Conservation (phyloP, 352 stramenopile genomes). For the Blastocystis sp. region DNA sequence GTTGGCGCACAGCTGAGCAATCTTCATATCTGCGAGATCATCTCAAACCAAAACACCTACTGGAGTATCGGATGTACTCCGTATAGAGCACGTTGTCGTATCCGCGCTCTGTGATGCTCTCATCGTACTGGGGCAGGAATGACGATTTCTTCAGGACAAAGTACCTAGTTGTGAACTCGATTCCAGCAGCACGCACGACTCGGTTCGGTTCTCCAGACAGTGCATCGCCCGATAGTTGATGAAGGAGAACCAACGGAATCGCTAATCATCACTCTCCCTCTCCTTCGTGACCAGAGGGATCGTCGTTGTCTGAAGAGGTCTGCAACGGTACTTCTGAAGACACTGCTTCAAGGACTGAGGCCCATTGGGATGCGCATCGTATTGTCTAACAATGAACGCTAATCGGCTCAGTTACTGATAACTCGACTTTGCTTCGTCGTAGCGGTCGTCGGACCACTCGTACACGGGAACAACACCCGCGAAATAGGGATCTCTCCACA, state of each 20-base stretch:
- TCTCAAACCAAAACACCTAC: not conserved
- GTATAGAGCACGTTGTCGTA: conserved; percentile 54
- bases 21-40: conserved; percentile 53
- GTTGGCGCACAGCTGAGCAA: conserved; percentile 8
- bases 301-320: conserved; percentile 36
- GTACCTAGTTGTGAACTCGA: not conserved
- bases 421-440: not conserved
- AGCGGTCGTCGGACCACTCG: conserved; percentile 28
- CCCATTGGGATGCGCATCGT: conserved; percentile 11
- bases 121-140: conserved; percentile 22
- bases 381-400: not conserved
- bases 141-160: conserved; percentile 46
- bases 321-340: conserved; percentile 36
- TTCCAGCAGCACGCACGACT: not conserved
- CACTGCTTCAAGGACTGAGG: not conserved
- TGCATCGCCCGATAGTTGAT: conserved; percentile 60
- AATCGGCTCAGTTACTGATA: not conserved
- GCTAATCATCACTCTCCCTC: not conserved
- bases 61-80: conserved; percentile 55
- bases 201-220: conserved; percentile 27
- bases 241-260: conserved; percentile 66
- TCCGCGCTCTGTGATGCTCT: conserved; percentile 35
- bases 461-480: conserved; percentile 57
- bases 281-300: conserved; percentile 15
- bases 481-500: conserved; percentile 47